Conservation (phyloP, 139 green algal species). For the Asterochloris erici region DNA sequence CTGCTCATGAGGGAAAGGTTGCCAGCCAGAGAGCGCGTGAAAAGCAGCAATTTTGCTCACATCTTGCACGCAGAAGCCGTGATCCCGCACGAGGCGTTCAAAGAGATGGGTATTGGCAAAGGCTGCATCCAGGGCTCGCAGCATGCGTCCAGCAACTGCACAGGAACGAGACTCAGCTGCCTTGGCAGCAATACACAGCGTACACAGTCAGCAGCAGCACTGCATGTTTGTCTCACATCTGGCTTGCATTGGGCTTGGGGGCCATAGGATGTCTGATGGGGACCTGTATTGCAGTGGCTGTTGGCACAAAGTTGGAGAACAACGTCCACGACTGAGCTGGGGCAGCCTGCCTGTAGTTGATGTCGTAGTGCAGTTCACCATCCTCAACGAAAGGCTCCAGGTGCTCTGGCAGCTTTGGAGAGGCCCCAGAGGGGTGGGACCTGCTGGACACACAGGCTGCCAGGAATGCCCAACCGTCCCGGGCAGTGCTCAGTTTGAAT, state of each 20-base stretch:
- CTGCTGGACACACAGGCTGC: no score
- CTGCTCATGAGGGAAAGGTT: background rate
- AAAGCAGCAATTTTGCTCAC: background rate
- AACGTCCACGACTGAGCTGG: background rate
- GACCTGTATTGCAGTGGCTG: background rate
- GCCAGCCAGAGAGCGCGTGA: background rate
- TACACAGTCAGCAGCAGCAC: background rate
- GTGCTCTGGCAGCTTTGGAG: no score
- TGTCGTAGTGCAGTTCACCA: background rate
- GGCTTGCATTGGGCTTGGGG: constrained; percentile 12
- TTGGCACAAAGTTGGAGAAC: no score
- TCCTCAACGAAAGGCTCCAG: no score
- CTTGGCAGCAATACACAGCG: background rate
- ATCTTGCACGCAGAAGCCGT: constrained; percentile 19
- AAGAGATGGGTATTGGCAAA: background rate
- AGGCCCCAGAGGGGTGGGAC: no score
- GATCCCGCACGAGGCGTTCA: background rate
- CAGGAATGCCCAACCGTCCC: no score
- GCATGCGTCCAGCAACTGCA: constrained; percentile 15
- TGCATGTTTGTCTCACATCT: constrained; percentile 8
- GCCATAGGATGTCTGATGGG: constrained; percentile 21
- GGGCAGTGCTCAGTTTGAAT: no score
- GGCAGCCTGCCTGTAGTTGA: constrained; percentile 5
- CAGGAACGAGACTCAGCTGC: background rate
- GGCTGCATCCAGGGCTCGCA: constrained; percentile 7